Percentiles rank a stretch among this genome's conserved stretches.
These are phyloP conservation scores for Melastoma malabathricum DNA, from an alignment of 345 rosid species.

Conservation along the genomic window DNA sequence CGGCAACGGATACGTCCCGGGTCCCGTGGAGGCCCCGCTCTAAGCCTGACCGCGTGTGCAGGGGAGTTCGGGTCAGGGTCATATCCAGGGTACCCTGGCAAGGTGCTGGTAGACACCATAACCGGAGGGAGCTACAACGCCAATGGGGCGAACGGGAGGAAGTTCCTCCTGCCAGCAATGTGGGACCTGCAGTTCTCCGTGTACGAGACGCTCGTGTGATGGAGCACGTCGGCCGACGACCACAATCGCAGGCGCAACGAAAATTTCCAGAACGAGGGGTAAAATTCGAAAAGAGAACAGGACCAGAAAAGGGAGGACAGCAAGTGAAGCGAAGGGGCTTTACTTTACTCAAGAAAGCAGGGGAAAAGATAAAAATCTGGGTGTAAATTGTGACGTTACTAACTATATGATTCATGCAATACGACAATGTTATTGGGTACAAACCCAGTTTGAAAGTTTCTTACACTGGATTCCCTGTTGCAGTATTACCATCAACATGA, in stretches of 20 bases:
- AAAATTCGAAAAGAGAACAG: too few relatives aligned
- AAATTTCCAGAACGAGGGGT: too few relatives aligned
- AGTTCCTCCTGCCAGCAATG: constrained; percentile 19
- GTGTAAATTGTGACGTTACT: too few relatives aligned
- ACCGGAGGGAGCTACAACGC: constrained; percentile 11
- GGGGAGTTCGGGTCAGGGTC: constrained; percentile 12
- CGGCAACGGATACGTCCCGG: constrained; percentile 13
- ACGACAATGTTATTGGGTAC: too few relatives aligned
- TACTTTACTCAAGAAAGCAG: neutral
- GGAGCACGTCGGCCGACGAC: neutral
- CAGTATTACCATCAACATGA: too few relatives aligned
- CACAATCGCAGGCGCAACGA: neutral
- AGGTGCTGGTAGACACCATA: constrained; percentile 7
- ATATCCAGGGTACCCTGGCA: constrained; percentile 15
- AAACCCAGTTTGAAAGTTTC: too few relatives aligned
- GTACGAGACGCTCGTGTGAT: constrained; percentile 9
- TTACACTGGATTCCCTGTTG: too few relatives aligned
- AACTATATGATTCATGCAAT: too few relatives aligned
- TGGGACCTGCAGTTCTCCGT: constrained; percentile 8
- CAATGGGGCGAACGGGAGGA: constrained; percentile 3
- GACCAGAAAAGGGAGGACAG: too few relatives aligned
- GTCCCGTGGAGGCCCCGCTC: constrained; percentile 9
- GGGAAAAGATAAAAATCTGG: neutral
- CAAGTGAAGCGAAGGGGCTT: too few relatives aligned
- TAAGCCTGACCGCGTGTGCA: constrained; percentile 13